Conservation (phyloP, 192 early-diverging fungal genomes). For the Backusella psychrophila region DNA sequence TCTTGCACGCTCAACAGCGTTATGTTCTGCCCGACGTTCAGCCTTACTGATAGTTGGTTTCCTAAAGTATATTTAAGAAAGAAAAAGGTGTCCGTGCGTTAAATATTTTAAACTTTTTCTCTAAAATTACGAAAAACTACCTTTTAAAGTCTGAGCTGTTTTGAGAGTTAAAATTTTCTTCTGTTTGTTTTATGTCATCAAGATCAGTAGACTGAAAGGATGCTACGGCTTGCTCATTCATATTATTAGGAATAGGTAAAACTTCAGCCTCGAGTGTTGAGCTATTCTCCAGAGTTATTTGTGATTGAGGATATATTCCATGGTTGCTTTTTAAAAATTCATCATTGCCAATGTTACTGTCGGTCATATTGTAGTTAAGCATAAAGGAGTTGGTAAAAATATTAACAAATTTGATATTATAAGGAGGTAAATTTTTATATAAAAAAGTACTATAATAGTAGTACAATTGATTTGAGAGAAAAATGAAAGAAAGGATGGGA, state of each 20-base stretch:
- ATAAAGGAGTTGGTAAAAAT: not conserved
- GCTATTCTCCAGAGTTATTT: not conserved
- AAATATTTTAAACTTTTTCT: conserved; percentile 3
- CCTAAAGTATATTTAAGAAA: not conserved
- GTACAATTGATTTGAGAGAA: not conserved
- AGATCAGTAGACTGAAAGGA: not conserved
- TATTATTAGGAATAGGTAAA: not conserved
- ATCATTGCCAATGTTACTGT: not conserved
- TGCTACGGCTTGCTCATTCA: not conserved
- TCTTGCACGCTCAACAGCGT: conserved; percentile 80
- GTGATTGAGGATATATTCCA: not conserved
- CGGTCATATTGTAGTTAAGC: not conserved
- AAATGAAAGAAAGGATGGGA: not conserved
- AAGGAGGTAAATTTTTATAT: not conserved
- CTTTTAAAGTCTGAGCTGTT: conserved; percentile 5
- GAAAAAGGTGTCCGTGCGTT: not conserved
- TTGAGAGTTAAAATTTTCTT: not conserved
- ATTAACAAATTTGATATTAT: not conserved
- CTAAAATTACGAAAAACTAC: conserved; percentile 4
- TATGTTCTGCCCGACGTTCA: conserved; percentile 67
- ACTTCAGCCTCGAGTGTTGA: not conserved
- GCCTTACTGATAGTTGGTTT: conserved; percentile 6
- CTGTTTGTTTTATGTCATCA: not conserved
- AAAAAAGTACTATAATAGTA: not conserved
- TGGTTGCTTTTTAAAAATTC: not conserved